Evolutionary conservation across 148 eudicot genomes (phyloP).

Genomic region (Mesembryanthemum crystallinum): DNA sequence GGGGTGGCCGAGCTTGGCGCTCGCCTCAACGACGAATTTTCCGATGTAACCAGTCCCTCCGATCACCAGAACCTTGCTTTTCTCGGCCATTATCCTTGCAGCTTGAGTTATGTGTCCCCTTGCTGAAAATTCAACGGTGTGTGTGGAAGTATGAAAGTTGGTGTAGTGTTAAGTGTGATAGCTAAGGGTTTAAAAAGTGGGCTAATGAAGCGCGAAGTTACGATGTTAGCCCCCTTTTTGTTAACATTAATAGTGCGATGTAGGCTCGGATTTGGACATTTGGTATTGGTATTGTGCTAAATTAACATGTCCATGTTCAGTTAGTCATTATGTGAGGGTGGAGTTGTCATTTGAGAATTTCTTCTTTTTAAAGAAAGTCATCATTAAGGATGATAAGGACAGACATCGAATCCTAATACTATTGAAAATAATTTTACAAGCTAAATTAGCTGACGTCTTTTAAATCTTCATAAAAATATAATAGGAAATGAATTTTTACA

Average conservation of each 20-base stretch:
- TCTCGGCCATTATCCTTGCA: conserved; percentile 38
- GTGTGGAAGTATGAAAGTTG: not conserved
- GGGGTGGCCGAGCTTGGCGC: conserved; percentile 52
- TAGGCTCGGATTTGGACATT: too few species aligned
- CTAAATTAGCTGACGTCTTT: too few species aligned
- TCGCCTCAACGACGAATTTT: conserved; percentile 55
- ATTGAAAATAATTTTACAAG: too few species aligned
- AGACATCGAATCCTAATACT: too few species aligned
- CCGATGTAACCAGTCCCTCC: conserved; percentile 79
- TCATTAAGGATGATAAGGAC: too few species aligned
- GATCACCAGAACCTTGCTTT: conserved; percentile 57
- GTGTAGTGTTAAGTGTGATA: not conserved
- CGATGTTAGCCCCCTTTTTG: not conserved
- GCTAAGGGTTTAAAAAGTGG: not conserved
- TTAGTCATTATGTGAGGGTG: not conserved
- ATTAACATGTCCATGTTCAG: conserved; percentile 1
- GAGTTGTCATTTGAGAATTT: not conserved
- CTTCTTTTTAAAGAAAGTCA: not conserved
- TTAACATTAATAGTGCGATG: too few species aligned
- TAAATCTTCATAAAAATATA: too few species aligned
- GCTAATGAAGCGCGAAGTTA: not conserved
- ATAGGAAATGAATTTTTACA: too few species aligned
- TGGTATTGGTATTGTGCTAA: too few species aligned
- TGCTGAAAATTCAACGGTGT: not conserved
- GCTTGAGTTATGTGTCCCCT: not conserved